Evolutionary conservation across 2,329 filamentous ascomycete genomes (phyloP), one percentile per base, ranked within the genome.

Genomic region (Penicillium freii): DNA sequence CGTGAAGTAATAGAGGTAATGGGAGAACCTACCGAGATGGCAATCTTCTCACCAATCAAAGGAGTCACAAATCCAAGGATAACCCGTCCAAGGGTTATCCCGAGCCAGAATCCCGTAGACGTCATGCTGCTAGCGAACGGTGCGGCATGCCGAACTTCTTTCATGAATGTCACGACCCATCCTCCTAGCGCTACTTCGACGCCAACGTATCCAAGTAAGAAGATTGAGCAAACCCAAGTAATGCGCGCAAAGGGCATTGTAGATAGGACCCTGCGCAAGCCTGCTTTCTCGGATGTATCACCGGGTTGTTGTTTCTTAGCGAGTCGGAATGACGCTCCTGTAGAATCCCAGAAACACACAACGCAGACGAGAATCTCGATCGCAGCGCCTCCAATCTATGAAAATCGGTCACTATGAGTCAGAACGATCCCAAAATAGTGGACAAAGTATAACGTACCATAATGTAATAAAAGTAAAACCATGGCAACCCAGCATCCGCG

Each of bases 111-210:
- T 0, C 88, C 85, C 0, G 87, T 91, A 0, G 84, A 85, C 0
- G 83, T 83, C 72, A 91, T 82, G 3, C 89, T 89, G 17, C 86
- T 84, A 4, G 84, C 78, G 66, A 91, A 91, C 0, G 83, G 76
- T 25, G 77, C 80, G 3, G 85, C 87, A 27, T 85, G 71, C 8
- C 90, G 81, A 11, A 89, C 85, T 27, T 82, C 76, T n/a, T 90
- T 82, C 88, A 92, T 92, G 71, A 92, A 91, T 2, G 85, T 85
- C 51, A 90, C 86, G 59, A 92, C 85, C 89, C 88, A 91, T 31
- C 88, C 88, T 25, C 86, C 85, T 2, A 90, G 75, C 1, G 83
- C 83, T 11, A 66, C 63, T 55, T 93, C 89, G n/a, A 83, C 81
- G 8, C 89, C 90, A 5, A 90, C 85, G 64, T 92, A 92, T 17